phyloP scores from a whole-genome alignment of 2,329 filamentous ascomycete species.

The Clarireedia homoeocarpa region DNA sequence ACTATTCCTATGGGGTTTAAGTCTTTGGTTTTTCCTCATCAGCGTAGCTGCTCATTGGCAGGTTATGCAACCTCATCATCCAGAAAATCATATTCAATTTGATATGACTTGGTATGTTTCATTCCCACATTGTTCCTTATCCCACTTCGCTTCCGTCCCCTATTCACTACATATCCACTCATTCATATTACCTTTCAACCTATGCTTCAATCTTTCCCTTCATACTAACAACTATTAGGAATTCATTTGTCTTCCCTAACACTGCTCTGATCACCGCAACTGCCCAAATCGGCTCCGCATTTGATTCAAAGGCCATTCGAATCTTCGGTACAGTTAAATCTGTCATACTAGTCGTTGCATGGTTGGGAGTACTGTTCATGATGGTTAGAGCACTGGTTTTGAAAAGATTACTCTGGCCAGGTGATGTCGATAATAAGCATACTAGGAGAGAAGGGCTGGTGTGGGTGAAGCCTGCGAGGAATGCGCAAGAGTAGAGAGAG shows the following conservation, averaged over 20 bases:
- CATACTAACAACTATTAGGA: conserved; percentile 37
- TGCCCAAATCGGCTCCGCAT: conserved; percentile 57
- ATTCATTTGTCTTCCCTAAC: conserved; percentile 53
- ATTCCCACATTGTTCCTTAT: not conserved
- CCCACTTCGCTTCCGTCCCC: too few species aligned
- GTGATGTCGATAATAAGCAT: conserved; percentile 23
- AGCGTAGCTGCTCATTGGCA: conserved; percentile 69
- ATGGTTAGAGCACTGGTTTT: conserved; percentile 63
- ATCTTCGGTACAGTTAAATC: conserved; percentile 64
- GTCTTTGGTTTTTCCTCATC: conserved; percentile 77
- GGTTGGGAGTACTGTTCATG: conserved; percentile 58
- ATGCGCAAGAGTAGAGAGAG: conserved; percentile 11
- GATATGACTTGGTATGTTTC: conserved; percentile 64
- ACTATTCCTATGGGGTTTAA: conserved; percentile 77
- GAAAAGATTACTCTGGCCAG: conserved; percentile 68
- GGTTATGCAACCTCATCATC: conserved; percentile 42
- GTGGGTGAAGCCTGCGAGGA: conserved; percentile 4
- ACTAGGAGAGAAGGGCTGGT: too few species aligned
- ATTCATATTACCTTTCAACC: not conserved
- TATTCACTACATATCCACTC: too few species aligned
- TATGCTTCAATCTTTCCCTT: not conserved
- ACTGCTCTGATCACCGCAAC: conserved; percentile 52
- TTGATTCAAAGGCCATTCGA: conserved; percentile 50
- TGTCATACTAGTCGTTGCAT: conserved; percentile 56
- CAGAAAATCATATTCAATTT: conserved; percentile 54